phyloP scores from a whole-genome alignment of 2,329 filamentous ascomycete genomes.

The Ilyonectria mors-panacis region DNA sequence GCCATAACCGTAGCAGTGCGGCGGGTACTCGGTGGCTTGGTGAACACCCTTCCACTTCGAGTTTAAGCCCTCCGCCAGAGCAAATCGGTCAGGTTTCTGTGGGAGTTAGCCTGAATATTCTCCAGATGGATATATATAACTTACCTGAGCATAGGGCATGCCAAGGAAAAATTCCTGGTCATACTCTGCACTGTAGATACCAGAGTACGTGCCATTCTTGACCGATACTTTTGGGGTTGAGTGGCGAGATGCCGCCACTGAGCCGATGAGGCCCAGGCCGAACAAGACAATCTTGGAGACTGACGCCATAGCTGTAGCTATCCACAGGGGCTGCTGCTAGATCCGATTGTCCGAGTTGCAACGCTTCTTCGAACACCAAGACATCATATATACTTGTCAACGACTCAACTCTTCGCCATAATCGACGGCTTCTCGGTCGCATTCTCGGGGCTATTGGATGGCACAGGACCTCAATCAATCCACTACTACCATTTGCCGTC shows the following conservation, averaged over 20 bases:
- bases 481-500: not conserved
- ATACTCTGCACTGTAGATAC: constrained; percentile 37
- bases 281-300: constrained; percentile 16
- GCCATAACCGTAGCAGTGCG: constrained; percentile 67
- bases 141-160: constrained; percentile 43
- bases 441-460: constrained; percentile 17
- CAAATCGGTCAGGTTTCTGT: constrained; percentile 39
- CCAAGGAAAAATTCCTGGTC: constrained; percentile 43
- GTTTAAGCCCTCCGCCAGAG: constrained; percentile 58
- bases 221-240: constrained; percentile 33
- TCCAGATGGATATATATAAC: not conserved
- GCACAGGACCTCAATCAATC: not conserved
- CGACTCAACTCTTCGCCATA: not conserved
- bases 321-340: not conserved
- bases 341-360: not conserved
- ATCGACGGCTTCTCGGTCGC: constrained; percentile 11
- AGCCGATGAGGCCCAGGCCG: constrained; percentile 11
- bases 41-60: constrained; percentile 57
- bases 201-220: constrained; percentile 43
- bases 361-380: no score
- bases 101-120: constrained; percentile 1
- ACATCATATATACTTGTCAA: not conserved
- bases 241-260: constrained; percentile 6
- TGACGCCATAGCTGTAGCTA: constrained; percentile 12
- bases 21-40: constrained; percentile 61